Evolutionary conservation across 345 rosid genomes (phyloP).

Genomic region (Zanthoxylum bungeanum): DNA sequence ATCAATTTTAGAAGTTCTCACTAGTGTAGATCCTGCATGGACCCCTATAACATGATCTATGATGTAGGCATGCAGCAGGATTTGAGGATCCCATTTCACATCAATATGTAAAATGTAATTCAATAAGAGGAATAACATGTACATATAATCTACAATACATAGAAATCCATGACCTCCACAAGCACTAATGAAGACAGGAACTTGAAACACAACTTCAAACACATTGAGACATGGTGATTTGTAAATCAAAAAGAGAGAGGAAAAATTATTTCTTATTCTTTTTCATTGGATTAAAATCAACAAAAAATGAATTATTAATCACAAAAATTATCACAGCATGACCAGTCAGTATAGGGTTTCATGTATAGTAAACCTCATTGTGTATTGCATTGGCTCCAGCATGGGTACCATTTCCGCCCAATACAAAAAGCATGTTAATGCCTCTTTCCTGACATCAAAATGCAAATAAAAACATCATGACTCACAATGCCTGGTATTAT

Average conservation of each 20-base stretch:
- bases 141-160: not conserved
- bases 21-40: not conserved
- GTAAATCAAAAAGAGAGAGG: not conserved
- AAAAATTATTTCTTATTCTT: too few species aligned
- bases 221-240: not conserved
- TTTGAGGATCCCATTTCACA: not conserved
- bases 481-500: not conserved
- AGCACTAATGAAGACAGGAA: not conserved
- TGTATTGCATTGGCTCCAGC: constrained; percentile 98
- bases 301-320: not conserved
- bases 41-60: not conserved
- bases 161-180: not conserved
- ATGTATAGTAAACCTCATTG: constrained; percentile 60
- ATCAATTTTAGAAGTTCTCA: not conserved
- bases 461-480: constrained; percentile 11
- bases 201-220: not conserved
- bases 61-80: not conserved
- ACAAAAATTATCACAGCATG: not conserved
- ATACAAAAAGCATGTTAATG: constrained; percentile 98
- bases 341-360: not conserved
- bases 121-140: not conserved
- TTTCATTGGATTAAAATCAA: not conserved
- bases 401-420: constrained; percentile 98
- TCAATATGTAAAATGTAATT: not conserved
- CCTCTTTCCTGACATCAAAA: constrained; percentile 66